Conservation (phyloP, 768 basidiomycete species). For the Auricularia sp. region DNA sequence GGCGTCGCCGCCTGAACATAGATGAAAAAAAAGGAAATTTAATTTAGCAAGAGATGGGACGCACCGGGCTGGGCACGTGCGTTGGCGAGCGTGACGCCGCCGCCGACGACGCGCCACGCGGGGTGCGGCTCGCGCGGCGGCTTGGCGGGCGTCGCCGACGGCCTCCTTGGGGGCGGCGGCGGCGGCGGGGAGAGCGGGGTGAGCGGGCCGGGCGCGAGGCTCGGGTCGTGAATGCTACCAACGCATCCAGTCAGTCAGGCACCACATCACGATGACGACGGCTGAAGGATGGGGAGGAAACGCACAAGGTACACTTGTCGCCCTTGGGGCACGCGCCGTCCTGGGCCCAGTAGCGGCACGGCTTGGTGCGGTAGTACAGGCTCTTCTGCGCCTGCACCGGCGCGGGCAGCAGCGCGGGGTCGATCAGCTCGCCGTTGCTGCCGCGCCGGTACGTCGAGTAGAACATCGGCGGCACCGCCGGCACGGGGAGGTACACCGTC, state of each 20-base stretch:
- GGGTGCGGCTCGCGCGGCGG: conserved; percentile 44
- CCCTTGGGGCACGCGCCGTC: conserved; percentile 44
- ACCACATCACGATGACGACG: not conserved
- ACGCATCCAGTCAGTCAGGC: not conserved
- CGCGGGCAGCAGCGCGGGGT: not conserved
- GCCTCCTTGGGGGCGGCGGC: not conserved
- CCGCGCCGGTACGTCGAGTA: conserved; percentile 1
- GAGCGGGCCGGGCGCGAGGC: conserved; percentile 5
- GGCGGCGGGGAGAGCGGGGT: conserved; percentile 6
- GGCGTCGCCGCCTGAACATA: not conserved
- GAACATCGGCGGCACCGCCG: not conserved
- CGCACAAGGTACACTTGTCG: conserved; percentile 51
- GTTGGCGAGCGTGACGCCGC: conserved; percentile 54
- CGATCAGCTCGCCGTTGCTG: not conserved
- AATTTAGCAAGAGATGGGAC: too few relatives aligned
- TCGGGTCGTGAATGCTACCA: conserved; percentile 3
- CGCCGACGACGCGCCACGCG: conserved; percentile 71
- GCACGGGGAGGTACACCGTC: not conserved
- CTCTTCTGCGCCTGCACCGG: conserved; percentile 1
- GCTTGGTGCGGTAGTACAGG: conserved; percentile 28
- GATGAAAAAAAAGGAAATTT: too few relatives aligned
- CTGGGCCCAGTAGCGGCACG: conserved; percentile 44
- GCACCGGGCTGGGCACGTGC: too few relatives aligned
- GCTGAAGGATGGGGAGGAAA: too few relatives aligned
- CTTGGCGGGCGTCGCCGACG: conserved; percentile 20